Evolutionary conservation across 306 rosid species (phyloP), one percentile per base, ranked within the genome.

Genomic region (Vigna trinervia): DNA sequence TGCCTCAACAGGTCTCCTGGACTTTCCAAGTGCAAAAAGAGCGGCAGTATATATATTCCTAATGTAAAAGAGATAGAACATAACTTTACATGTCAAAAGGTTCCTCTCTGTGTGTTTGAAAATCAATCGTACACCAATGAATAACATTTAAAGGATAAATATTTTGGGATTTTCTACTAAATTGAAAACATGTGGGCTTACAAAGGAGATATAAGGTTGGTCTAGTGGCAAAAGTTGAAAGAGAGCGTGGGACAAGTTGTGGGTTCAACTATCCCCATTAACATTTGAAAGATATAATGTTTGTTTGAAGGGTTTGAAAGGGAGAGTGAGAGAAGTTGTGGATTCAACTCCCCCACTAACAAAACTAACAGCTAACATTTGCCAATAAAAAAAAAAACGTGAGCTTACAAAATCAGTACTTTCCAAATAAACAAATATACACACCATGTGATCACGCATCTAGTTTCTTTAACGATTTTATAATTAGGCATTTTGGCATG

Each of bases 1-100:
- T 47, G 96, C 98, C 85, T 92, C 98, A 74, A 89, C 93, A 11
- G 98, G 98, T 85, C 97, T 90, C 85, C 85, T 90, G 22, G 92
- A 90, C 87, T 88, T 95, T 81, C 97, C 93, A 79, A 95, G 95
- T 77, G 93, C 97, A 85, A 87, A 82, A 72, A 95, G 96, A 45
- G 97, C 96, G 82, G 97, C 88, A 8, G 94, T 89, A 73, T 90
- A 92, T 79, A 95, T 81, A 78, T 84, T 88, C 84, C 98, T 95
- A 81, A 57, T 60, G 79, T 75, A 71, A 66, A 71, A 71, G 66
- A 46, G 63, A 77, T 66, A 76, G 65, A 80, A 65, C 6, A 60
- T 20, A 60, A 60, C 5, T 6, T 60, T 30, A 30, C 17, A 60
- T 60, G 20, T 30, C 20, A 60, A 59, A 32, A 56, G 73, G 60